Percentiles rank a stretch among this genome's conserved stretches.
Evolutionary conservation across 331 rosid species (phyloP).

Genomic region (Malus hybrid): DNA sequence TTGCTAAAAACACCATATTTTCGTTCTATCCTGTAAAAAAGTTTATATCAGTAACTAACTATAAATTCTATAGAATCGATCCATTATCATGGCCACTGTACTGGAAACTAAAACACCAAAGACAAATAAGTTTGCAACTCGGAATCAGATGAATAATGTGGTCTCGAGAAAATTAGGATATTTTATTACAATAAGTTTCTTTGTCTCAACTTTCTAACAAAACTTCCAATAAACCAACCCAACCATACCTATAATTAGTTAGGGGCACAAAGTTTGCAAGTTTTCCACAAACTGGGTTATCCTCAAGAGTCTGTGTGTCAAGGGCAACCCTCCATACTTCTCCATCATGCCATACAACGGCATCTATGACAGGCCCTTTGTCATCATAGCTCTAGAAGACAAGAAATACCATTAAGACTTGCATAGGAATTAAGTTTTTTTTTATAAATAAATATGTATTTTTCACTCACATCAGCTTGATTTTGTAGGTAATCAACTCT

Average conservation of each 20-base stretch:
- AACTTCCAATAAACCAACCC: constrained; percentile 2
- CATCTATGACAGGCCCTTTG: constrained; percentile 77
- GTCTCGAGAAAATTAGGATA: neutral
- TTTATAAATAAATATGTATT: neutral
- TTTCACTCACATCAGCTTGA: constrained; percentile 72
- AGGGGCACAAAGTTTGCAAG: constrained; percentile 72
- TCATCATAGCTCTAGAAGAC: constrained; percentile 67
- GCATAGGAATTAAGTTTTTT: neutral
- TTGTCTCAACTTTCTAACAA: neutral
- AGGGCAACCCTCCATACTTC: constrained; percentile 90
- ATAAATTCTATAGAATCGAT: neutral
- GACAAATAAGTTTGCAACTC: neutral
- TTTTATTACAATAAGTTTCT: neutral
- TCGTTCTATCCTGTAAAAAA: constrained; percentile 56
- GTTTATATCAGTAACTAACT: constrained; percentile 5
- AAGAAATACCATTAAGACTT: constrained; percentile 21
- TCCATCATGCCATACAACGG: constrained; percentile 94
- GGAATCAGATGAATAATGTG: neutral
- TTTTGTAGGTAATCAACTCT: constrained; percentile 60
- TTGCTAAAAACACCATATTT: constrained; percentile 78
- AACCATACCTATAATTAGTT: constrained; percentile 66
- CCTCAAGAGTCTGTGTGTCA: constrained; percentile 80
- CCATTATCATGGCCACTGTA: neutral
- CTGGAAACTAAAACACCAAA: neutral
- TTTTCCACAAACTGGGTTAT: constrained; percentile 58